Conservation (phyloP, 2,329 filamentous ascomycete species). For the Cordyceps pruinosa region DNA sequence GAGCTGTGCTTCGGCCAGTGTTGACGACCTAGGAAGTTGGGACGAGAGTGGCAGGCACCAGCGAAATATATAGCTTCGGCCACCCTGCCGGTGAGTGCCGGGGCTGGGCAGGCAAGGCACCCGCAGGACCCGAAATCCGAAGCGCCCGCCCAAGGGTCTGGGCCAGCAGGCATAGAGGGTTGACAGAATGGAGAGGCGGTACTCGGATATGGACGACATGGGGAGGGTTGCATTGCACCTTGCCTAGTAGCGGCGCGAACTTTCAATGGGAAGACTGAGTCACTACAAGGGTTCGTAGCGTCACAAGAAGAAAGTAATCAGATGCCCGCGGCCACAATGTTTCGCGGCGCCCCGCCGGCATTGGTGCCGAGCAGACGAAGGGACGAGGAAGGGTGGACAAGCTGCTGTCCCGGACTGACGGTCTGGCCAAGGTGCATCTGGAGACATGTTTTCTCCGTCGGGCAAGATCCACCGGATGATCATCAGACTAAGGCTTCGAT, state of each 20-base stretch:
- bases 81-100: neutral
- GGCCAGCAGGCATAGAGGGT: neutral
- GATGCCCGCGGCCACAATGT: neutral
- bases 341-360: neutral
- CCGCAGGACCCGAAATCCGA: neutral
- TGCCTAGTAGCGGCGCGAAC: neutral
- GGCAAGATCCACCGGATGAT: no score
- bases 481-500: no score
- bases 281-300: neutral
- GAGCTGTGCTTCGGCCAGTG: no score
- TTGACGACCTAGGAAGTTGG: no score
- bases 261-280: neutral
- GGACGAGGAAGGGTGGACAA: neutral
- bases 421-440: no score
- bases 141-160: neutral
- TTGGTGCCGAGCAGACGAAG: neutral
- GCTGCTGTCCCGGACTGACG: no score
- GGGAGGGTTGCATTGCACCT: neutral
- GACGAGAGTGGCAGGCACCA: neutral
- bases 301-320: neutral
- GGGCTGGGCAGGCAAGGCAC: neutral
- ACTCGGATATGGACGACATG: neutral
- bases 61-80: neutral
- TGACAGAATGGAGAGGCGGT: neutral
- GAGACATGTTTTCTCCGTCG: no score